Conservation (phyloP, 23 red algal species). For the Porphyridium purpureum region DNA sequence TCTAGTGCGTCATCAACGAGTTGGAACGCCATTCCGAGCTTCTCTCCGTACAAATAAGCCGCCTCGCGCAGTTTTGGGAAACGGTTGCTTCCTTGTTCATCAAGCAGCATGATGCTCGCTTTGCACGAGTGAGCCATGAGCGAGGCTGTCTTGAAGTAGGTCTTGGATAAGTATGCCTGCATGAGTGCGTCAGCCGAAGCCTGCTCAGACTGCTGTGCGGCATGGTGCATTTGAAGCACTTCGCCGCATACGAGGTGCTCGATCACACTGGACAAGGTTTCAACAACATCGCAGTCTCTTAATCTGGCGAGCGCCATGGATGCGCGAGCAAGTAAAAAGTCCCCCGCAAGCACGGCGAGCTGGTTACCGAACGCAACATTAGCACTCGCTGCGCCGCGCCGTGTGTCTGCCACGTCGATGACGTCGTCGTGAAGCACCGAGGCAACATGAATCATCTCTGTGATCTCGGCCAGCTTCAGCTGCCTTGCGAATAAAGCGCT, state of each 20-base stretch:
- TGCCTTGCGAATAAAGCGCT: slow-evolving; percentile 5
- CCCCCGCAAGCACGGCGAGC: slow-evolving; percentile 88
- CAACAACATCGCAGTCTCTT: slow-evolving; percentile 88
- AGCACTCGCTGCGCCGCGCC: slow-evolving; percentile 46
- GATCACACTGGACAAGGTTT: slow-evolving; percentile 91
- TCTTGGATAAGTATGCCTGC: slow-evolving; percentile 70
- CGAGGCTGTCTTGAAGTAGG: slow-evolving; percentile 95
- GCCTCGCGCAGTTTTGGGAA: slow-evolving; percentile 10
- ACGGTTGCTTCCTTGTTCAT: slow-evolving; percentile 15
- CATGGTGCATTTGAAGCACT: slow-evolving; percentile 64
- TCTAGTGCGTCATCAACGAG: slow-evolving; percentile 91
- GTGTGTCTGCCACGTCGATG: slow-evolving; percentile 74
- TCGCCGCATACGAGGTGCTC: slow-evolving; percentile 94
- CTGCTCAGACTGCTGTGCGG: neutral
- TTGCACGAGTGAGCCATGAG: slow-evolving; percentile 87
- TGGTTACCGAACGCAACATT: slow-evolving; percentile 96
- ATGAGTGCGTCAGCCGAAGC: slow-evolving; percentile 12
- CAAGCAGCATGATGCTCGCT: slow-evolving; percentile 69
- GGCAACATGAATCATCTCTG: slow-evolving; percentile 93
- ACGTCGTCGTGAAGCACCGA: slow-evolving; percentile 97
- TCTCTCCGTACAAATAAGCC: slow-evolving; percentile 63
- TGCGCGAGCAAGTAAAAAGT: slow-evolving; percentile 87
- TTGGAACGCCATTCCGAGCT: slow-evolving; percentile 86
- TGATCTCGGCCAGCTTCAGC: slow-evolving; percentile 72
- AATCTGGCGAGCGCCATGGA: slow-evolving; percentile 69